These are phyloP conservation scores for Saposhnikovia divaricata DNA, from an alignment of 129 eudicot genomes.

Conservation along the genomic window DNA sequence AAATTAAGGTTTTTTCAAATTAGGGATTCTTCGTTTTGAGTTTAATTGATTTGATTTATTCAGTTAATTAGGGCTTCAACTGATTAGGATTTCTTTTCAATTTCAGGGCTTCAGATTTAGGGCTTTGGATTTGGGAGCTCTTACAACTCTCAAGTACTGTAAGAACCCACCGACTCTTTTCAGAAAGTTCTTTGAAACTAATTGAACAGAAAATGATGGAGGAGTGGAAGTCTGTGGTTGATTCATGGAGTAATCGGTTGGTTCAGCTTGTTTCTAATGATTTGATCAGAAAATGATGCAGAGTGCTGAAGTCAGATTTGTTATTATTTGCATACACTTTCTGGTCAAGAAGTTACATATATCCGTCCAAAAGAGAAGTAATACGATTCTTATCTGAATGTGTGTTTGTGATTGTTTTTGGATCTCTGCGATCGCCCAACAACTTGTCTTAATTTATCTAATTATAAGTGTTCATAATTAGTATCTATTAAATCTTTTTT, in stretches of 20 bases:
- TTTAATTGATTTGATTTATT: too few species aligned
- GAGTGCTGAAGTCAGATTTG: slow-evolving; percentile 53
- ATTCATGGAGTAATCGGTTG: slow-evolving; percentile 61
- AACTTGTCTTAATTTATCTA: neutral
- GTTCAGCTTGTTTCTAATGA: slow-evolving; percentile 41
- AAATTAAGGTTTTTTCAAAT: too few species aligned
- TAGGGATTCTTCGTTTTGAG: too few species aligned
- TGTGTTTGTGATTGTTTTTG: neutral
- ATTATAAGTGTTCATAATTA: neutral
- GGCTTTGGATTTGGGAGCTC: too few species aligned
- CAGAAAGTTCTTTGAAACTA: slow-evolving; percentile 32
- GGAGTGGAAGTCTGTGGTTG: slow-evolving; percentile 62
- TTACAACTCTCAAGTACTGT: too few species aligned
- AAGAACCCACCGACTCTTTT: slow-evolving; percentile 46
- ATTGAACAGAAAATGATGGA: slow-evolving; percentile 27
- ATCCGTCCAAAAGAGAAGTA: neutral
- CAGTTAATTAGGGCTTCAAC: too few species aligned
- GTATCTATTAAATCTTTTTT: neutral
- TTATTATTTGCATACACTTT: neutral
- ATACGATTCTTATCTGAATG: neutral
- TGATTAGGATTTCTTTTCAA: too few species aligned
- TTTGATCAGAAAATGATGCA: slow-evolving; percentile 34
- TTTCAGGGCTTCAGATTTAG: too few species aligned
- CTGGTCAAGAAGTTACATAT: neutral
- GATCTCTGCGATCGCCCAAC: neutral